Percentiles rank a stretch among this genome's conserved stretches.
These are phyloP conservation scores for Primulina huaijiensis DNA, from an alignment of 257 asterid species.

Conservation along the genomic window DNA sequence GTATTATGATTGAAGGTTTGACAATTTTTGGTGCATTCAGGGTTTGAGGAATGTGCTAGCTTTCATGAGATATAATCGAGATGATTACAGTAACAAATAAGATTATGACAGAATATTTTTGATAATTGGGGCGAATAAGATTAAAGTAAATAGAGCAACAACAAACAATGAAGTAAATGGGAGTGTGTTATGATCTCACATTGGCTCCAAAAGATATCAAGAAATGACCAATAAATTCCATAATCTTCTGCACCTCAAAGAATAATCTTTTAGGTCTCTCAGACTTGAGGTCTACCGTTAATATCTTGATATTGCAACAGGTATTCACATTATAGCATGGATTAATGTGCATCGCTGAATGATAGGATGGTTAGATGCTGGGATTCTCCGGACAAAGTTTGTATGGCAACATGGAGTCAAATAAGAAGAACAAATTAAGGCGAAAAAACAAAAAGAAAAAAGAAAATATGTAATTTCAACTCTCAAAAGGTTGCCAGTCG, in stretches of 20 bases:
- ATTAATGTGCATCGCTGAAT: not conserved
- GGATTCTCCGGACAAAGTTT: not conserved
- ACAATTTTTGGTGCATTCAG: not conserved
- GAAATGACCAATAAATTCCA: not conserved
- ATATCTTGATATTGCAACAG: not conserved
- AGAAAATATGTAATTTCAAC: not conserved
- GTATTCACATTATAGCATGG: not conserved
- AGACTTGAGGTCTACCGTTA: not conserved
- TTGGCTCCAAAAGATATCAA: not conserved
- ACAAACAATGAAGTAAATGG: not conserved
- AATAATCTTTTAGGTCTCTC: not conserved
- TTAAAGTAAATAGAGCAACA: not conserved
- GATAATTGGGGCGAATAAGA: not conserved
- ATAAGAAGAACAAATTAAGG: not conserved
- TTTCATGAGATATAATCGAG: not conserved
- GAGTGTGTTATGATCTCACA: not conserved
- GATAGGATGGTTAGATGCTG: not conserved
- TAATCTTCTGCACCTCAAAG: not conserved
- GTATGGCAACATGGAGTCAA: not conserved
- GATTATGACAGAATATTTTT: not conserved
- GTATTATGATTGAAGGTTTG: not conserved
- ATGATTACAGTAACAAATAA: not conserved
- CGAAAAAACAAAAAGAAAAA: not conserved
- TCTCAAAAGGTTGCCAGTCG: not conserved
- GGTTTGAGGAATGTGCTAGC: not conserved